Evolutionary conservation across 495 filamentous ascomycete species (phyloP).

Genomic region (Immersiella caudata): DNA sequence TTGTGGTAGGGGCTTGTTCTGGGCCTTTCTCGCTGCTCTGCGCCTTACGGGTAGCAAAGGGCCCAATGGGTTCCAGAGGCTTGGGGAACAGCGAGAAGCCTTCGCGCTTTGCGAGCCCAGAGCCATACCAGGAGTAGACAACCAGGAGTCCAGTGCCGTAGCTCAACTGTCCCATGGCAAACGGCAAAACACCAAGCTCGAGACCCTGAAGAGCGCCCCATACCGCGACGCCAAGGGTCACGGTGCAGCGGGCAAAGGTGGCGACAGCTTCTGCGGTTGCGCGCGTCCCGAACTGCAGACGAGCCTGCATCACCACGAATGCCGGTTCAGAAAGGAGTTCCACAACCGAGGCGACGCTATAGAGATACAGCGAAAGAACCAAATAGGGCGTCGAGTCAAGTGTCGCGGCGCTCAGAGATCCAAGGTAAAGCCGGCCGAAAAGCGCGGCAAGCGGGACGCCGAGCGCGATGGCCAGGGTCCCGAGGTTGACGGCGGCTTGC

Average conservation of each 20-base stretch:
- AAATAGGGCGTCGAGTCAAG: slow-evolving; percentile 64
- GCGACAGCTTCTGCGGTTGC: slow-evolving; percentile 79
- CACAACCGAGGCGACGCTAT: slow-evolving; percentile 72
- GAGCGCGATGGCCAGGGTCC: slow-evolving; percentile 73
- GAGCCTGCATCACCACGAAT: slow-evolving; percentile 81
- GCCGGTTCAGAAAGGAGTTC: slow-evolving; percentile 84
- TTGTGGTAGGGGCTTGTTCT: neutral
- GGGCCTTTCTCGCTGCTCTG: neutral
- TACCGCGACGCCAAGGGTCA: slow-evolving; percentile 67
- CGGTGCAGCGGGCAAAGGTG: slow-evolving; percentile 72
- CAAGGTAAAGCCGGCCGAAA: slow-evolving; percentile 68
- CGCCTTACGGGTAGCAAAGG: slow-evolving; percentile 7
- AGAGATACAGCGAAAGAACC: slow-evolving; percentile 63
- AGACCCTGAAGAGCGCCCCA: slow-evolving; percentile 52
- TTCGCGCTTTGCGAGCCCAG: slow-evolving; percentile 43
- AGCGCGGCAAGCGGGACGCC: slow-evolving; percentile 64
- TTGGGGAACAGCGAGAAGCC: slow-evolving; percentile 60
- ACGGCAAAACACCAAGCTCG: slow-evolving; percentile 77
- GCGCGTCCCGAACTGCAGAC: slow-evolving; percentile 75
- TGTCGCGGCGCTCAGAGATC: slow-evolving; percentile 54
- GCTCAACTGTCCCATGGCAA: slow-evolving; percentile 82
- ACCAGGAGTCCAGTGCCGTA: slow-evolving; percentile 69
- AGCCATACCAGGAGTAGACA: slow-evolving; percentile 64
- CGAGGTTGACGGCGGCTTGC: slow-evolving; percentile 84
- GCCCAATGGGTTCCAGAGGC: slow-evolving; percentile 9